Base-by-base conservation (phyloP, 805 yeast species). In the Torulaspora quercuum region DNA sequence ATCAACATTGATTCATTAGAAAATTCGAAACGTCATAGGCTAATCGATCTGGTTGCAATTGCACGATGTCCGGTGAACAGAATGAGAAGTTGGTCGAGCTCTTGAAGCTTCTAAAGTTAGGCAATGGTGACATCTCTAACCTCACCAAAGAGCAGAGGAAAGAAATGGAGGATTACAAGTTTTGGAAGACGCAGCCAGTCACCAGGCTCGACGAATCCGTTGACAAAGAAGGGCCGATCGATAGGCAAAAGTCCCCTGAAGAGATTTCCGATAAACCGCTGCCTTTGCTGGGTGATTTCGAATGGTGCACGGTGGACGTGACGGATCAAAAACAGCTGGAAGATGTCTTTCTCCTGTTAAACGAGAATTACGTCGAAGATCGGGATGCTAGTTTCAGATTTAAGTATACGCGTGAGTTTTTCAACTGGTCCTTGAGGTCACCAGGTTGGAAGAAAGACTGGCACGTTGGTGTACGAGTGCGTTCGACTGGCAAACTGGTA, bases 161-260 rank as follows among this genome's bases (percentile, higher is more conserved):
- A 45, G 75, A 79, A 14, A 87, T 88, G 84, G 78, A 83, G 35
- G 95, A 89, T 55, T 86, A 89, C 68, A 86, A 84, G 65, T 92
- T 92, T 65, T 92, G 98, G 98, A 85, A 83, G 55, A 92, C 98
- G 2, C 98, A 92, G 64, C 98, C 98, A 0, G 97, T 92, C 13
- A 75, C 88, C 6, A 70, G 69, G 19, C 78, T 89, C 45, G 84
- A 84, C 55, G 92, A 82, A 53, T 59, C 67, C 28, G 69, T 82
- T 29, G 70, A 65, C 5, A 59, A 68, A 7, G 95, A 87, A 54
- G 96, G 96, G 0, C 90, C 95, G 6, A 86, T 89, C 46, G 94
- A 88, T 50, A 48, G 53, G 19, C 33, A 52, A 6, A 86, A 85
- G 56, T 78, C 77, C 0, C 79, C 89, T 2, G 82, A 63, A 4